Conservation (phyloP, 371 early-diverging fungal genomes). For the Haplosporangium sp. region DNA sequence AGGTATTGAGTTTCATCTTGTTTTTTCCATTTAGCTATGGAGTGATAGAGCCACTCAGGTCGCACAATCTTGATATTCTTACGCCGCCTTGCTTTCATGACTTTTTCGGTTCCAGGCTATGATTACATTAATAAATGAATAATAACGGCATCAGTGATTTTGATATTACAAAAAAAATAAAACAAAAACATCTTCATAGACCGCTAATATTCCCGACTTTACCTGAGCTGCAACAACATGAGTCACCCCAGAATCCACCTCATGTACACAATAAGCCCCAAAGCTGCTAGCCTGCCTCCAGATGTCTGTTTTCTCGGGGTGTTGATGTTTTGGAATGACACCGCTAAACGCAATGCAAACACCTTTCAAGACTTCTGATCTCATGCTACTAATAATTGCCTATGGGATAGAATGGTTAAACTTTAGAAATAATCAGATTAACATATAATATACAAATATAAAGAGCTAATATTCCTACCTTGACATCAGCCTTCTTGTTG, state of each 20-base stretch:
- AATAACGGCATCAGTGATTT: neutral
- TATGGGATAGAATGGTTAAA: neutral
- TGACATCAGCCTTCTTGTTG: constrained; percentile 60
- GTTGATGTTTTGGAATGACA: constrained; percentile 65
- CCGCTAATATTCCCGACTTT: constrained; percentile 12
- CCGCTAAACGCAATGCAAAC: constrained; percentile 67
- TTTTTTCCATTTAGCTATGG: constrained; percentile 67
- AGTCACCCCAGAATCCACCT: constrained; percentile 71
- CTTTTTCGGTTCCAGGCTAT: constrained; percentile 54
- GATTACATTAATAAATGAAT: neutral
- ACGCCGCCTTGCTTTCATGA: constrained; percentile 24
- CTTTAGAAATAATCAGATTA: neutral
- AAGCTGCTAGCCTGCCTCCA: constrained; percentile 79
- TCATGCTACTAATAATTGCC: constrained; percentile 60
- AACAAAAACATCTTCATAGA: neutral
- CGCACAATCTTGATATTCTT: constrained; percentile 33
- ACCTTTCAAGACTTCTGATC: constrained; percentile 60
- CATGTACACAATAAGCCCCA: constrained; percentile 75
- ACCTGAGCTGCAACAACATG: constrained; percentile 86
- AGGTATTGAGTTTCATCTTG: constrained; percentile 68
- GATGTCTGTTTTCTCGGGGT: constrained; percentile 67
- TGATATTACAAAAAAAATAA: neutral
- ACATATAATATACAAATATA: neutral
- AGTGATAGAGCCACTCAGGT: constrained; percentile 65
- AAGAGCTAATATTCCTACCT: constrained; percentile 20